phyloP scores from a whole-genome alignment of 1,139 yeast genomes.

The Blastobotrys persicus region DNA sequence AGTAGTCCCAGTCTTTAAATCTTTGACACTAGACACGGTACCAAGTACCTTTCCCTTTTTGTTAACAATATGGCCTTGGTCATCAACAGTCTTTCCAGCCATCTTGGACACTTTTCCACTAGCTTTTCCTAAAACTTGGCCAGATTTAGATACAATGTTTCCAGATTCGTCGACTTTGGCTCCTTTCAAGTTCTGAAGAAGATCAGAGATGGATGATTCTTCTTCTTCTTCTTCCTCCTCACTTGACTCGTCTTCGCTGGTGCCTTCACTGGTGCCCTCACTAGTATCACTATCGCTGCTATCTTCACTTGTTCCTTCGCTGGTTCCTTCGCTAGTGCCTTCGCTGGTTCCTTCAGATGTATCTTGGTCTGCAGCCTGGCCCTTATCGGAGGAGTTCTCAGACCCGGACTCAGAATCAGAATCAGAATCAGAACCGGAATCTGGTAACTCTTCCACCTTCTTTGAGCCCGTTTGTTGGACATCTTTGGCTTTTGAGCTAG shows the following conservation, averaged over 20 bases:
- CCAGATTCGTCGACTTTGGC: slow-evolving; percentile 12
- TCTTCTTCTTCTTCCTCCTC: slow-evolving; percentile 1
- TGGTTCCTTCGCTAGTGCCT: slow-evolving; percentile 2
- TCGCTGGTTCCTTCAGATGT: slow-evolving; percentile 1
- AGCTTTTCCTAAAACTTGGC: slow-evolving; percentile 8
- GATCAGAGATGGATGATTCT: neutral
- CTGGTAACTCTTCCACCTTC: no score
- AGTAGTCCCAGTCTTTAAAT: neutral
- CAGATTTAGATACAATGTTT: slow-evolving; percentile 7
- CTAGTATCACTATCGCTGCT: no score
- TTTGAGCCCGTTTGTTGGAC: neutral
- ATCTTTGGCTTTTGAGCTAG: neutral
- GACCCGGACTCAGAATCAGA: no score
- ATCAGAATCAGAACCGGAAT: no score
- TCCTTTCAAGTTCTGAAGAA: slow-evolving; percentile 3
- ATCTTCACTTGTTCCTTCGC: neutral
- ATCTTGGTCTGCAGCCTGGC: neutral
- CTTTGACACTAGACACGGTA: neutral
- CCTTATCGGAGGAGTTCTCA: no score
- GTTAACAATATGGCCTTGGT: slow-evolving; percentile 7
- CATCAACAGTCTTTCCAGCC: slow-evolving; percentile 11
- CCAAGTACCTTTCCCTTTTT: slow-evolving; percentile 10
- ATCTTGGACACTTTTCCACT: slow-evolving; percentile 4
- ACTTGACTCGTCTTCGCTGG: neutral
- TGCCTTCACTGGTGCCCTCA: neutral